Evolutionary conservation across 371 early-diverging fungal species (phyloP).

Genomic region (Smittium mucronatum): DNA sequence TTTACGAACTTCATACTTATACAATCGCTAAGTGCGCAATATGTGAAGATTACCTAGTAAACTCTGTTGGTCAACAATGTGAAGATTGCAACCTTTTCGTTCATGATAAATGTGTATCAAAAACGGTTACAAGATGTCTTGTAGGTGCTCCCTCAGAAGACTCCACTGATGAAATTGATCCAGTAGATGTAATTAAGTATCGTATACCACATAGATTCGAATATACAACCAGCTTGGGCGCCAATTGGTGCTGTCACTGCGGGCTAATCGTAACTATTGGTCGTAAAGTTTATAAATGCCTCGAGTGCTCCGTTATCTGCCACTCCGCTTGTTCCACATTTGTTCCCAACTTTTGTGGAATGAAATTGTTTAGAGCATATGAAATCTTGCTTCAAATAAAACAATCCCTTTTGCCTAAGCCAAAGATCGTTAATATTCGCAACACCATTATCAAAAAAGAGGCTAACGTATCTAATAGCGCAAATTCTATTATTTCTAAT

Average conservation of each 20-base stretch:
- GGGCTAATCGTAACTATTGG: slow-evolving; percentile 85
- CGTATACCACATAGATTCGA: slow-evolving; percentile 90
- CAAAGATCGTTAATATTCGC: slow-evolving; percentile 25
- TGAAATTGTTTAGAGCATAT: slow-evolving; percentile 67
- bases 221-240: slow-evolving; percentile 53
- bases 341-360: slow-evolving; percentile 89
- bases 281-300: slow-evolving; percentile 50
- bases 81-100: slow-evolving; percentile 89
- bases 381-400: slow-evolving; percentile 56
- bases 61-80: slow-evolving; percentile 75
- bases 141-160: slow-evolving; percentile 44
- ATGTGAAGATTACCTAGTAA: slow-evolving; percentile 80
- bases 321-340: slow-evolving; percentile 72
- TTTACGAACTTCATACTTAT: slow-evolving; percentile 68
- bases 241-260: slow-evolving; percentile 96
- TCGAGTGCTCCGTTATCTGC: slow-evolving; percentile 64
- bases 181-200: slow-evolving; percentile 53
- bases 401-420: slow-evolving; percentile 21
- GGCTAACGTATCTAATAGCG: not conserved
- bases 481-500: not conserved
- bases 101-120: slow-evolving; percentile 76
- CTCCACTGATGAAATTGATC: slow-evolving; percentile 9
- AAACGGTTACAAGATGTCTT: slow-evolving; percentile 84
- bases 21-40: slow-evolving; percentile 88
- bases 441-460: slow-evolving; percentile 22